phyloP scores from a whole-genome alignment of 2,329 filamentous ascomycete species.

The Colletotrichum graminicola region DNA sequence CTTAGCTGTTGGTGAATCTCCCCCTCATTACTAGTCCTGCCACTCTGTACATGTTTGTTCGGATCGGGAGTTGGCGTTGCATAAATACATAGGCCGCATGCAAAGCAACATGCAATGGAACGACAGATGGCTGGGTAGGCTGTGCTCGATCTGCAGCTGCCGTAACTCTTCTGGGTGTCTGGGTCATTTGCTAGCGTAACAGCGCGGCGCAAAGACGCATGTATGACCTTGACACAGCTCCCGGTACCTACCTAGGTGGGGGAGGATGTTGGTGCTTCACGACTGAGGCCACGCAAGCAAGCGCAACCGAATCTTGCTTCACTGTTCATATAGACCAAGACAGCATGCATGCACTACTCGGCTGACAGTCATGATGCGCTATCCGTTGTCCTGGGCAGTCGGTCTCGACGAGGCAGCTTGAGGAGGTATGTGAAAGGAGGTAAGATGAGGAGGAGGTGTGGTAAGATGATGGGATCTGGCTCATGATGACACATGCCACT shows the following conservation, averaged over 20 bases:
- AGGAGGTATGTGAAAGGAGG: neutral
- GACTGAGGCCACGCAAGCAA: neutral
- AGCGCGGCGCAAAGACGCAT: neutral
- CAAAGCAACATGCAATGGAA: constrained; percentile 24
- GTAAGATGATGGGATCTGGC: constrained; percentile 10
- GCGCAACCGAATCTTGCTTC: neutral
- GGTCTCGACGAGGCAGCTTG: neutral
- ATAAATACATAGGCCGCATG: constrained; percentile 33
- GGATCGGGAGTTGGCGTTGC: neutral
- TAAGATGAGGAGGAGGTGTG: neutral
- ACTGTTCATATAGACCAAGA: neutral
- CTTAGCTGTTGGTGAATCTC: no score
- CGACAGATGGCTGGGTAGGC: neutral
- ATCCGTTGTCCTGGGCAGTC: neutral
- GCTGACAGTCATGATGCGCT: neutral
- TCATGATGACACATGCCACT: constrained; percentile 3
- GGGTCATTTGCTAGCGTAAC: neutral
- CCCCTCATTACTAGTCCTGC: no score
- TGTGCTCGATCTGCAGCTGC: constrained; percentile 33
- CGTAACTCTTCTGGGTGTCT: constrained; percentile 11
- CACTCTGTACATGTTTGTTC: neutral
- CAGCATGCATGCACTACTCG: neutral
- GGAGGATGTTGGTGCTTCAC: neutral
- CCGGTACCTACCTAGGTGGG: neutral
- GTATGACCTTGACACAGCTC: constrained; percentile 19